phyloP scores from a whole-genome alignment of 148 eudicot species.

The Tetragonia tetragonoides region DNA sequence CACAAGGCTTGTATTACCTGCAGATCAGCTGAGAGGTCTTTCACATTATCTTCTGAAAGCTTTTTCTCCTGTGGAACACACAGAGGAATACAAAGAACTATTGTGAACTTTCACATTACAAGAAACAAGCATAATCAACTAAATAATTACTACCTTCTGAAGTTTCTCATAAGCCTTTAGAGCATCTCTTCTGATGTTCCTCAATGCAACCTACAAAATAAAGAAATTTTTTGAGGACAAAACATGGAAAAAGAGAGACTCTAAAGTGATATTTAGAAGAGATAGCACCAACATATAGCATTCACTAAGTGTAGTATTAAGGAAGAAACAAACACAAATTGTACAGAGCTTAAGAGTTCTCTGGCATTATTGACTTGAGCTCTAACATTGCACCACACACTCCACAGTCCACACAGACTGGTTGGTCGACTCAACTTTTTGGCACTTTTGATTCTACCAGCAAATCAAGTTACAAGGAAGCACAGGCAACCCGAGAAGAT shows the following conservation, averaged over 20 bases:
- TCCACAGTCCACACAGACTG: not conserved
- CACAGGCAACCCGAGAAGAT: too few relatives aligned
- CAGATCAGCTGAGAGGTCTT: constrained; percentile 80
- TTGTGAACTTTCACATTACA: not conserved
- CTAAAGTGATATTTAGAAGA: not conserved
- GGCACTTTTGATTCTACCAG: not conserved
- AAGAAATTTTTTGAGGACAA: not conserved
- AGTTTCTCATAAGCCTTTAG: constrained; percentile 87
- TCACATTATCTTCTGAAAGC: constrained; percentile 90
- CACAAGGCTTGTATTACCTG: constrained; percentile 46
- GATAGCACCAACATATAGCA: not conserved
- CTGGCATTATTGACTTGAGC: not conserved
- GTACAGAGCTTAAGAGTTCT: constrained; percentile 3
- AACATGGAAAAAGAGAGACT: not conserved
- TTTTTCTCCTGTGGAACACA: constrained; percentile 71
- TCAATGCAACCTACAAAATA: constrained; percentile 67
- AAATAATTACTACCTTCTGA: constrained; percentile 61
- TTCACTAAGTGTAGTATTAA: not conserved
- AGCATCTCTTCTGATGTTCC: constrained; percentile 96
- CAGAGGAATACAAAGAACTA: constrained; percentile 15
- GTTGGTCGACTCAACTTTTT: not conserved
- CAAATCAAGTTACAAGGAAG: not conserved
- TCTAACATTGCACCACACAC: not conserved
- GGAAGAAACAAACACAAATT: not conserved
- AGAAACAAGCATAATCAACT: not conserved